Evolutionary conservation across 1,284 basidiomycete genomes (phyloP).

Genomic region (Trametes versicolor): DNA sequence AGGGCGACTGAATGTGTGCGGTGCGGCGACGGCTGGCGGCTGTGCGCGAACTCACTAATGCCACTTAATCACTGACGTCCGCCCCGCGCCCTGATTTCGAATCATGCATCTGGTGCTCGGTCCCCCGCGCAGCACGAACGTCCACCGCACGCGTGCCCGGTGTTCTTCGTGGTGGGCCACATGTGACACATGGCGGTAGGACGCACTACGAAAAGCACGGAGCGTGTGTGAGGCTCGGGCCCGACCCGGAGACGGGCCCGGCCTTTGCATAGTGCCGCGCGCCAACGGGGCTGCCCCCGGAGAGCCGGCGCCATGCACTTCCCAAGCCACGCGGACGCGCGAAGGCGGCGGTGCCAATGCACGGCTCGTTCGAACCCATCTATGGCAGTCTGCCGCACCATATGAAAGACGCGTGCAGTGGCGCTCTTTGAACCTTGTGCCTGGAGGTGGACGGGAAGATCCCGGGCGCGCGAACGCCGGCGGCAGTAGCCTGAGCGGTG

Average conservation of each 20-base stretch:
- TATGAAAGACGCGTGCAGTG: background rate
- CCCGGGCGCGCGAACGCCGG: background rate
- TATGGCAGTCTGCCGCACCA: background rate
- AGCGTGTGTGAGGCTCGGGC: background rate
- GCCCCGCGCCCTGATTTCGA: background rate
- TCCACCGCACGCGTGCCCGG: background rate
- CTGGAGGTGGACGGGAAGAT: too few relatives aligned
- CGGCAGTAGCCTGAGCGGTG: background rate
- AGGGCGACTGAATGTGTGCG: background rate
- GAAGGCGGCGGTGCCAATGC: background rate
- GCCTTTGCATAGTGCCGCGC: background rate
- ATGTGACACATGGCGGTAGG: background rate
- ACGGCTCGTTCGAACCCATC: background rate
- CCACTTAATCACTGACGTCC: conserved; percentile 4
- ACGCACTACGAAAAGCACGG: conserved; percentile 7
- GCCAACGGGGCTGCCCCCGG: background rate
- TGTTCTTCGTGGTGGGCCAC: background rate
- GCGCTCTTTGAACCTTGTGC: conserved; percentile 4
- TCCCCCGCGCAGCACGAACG: background rate
- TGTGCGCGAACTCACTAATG: conserved; percentile 3
- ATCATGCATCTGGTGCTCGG: background rate
- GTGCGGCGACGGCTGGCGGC: conserved; percentile 3
- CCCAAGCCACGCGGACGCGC: background rate
- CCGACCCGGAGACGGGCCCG: conserved; percentile 6
- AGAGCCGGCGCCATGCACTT: background rate